Conservation (phyloP, 768 basidiomycete genomes). For the Auriscalpium orientale region DNA sequence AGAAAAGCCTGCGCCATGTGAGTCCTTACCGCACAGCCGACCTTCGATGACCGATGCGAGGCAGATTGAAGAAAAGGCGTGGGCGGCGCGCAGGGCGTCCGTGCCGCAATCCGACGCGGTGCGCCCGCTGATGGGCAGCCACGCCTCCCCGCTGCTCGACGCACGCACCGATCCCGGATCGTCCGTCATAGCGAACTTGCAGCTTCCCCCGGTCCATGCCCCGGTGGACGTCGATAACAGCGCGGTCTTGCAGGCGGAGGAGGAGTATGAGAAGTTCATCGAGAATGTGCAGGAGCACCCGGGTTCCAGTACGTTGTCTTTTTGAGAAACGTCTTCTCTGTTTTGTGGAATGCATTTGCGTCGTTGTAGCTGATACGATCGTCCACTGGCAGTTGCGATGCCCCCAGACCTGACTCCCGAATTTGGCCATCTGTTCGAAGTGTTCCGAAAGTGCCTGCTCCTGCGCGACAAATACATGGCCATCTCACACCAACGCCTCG, state of each 20-base stretch:
- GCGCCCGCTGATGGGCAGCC: constrained; percentile 28
- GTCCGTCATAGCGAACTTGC: background rate
- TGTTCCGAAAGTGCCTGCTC: constrained; percentile 79
- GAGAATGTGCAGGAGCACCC: constrained; percentile 4
- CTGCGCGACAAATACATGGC: constrained; percentile 94
- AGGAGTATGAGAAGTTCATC: background rate
- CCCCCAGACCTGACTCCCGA: constrained; percentile 17
- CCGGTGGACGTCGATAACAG: background rate
- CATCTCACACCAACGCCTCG: constrained; percentile 82
- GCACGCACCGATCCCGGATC: background rate
- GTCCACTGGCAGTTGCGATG: background rate
- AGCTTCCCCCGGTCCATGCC: constrained; percentile 1
- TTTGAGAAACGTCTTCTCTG: constrained; percentile 7
- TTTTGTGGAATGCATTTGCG: constrained; percentile 6
- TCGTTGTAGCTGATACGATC: background rate
- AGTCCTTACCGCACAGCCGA: constrained; percentile 18
- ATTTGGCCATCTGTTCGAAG: constrained; percentile 43
- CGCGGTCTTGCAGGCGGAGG: background rate
- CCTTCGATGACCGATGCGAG: background rate
- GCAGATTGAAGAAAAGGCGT: constrained; percentile 70
- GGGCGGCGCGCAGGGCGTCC: constrained; percentile 58
- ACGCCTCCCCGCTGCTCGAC: constrained; percentile 16
- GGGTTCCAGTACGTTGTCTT: background rate
- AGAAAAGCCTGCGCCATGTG: constrained; percentile 70
- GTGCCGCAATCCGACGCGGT: constrained; percentile 30